phyloP scores from a whole-genome alignment of 176 grass and related monocot species.

The Poa pratensis region DNA sequence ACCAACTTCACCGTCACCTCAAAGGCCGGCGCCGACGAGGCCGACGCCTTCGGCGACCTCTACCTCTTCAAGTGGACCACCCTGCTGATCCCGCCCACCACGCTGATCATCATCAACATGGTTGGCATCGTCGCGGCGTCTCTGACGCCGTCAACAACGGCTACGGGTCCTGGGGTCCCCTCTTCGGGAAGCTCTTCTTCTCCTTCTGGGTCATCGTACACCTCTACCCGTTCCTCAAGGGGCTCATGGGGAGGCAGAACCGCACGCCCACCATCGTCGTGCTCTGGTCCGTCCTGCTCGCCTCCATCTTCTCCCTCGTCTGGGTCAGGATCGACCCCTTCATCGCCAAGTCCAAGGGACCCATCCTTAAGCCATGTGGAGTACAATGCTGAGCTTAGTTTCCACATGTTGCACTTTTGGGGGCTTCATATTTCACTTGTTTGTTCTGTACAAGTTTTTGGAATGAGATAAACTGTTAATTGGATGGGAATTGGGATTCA shows the following conservation, averaged over 20 bases:
- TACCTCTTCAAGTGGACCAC: conserved; percentile 99
- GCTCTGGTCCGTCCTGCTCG: conserved; percentile 90
- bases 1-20: conserved; percentile 98
- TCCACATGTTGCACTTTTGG: background rate
- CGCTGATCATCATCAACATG: conserved; percentile 99
- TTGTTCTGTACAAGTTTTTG: conserved; percentile 28
- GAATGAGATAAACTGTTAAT: background rate
- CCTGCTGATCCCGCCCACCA: conserved; percentile 76
- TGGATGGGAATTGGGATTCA: background rate
- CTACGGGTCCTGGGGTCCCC: conserved; percentile 85
- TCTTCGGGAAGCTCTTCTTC: conserved; percentile 99
- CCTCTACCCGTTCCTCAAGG: conserved; percentile 94
- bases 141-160: conserved; percentile 96
- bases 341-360: conserved; percentile 81
- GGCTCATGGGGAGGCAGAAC: conserved; percentile 92
- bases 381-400: conserved; percentile 60
- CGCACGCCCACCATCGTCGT: conserved; percentile 92
- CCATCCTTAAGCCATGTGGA: conserved; percentile 86
- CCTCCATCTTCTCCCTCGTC: conserved; percentile 94
- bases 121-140: conserved; percentile 92
- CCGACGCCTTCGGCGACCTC: conserved; percentile 73
- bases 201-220: conserved; percentile 94
- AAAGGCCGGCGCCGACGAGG: conserved; percentile 73
- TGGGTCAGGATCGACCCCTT: conserved; percentile 96
- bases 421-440: background rate